Conservation (phyloP, 352 stramenopile species). For the Pythium oligandrum region DNA sequence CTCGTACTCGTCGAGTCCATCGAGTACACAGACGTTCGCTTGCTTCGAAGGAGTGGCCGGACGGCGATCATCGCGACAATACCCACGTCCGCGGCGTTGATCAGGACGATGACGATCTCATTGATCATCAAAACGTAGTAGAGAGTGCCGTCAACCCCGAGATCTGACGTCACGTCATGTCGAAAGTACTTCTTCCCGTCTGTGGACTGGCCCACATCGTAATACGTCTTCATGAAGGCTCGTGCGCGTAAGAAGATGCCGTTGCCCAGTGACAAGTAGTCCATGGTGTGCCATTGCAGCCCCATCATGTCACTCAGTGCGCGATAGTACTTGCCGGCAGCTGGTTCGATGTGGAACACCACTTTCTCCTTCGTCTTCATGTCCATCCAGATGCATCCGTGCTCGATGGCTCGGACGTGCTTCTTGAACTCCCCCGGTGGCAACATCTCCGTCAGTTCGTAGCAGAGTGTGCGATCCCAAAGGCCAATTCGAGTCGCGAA, state of each 20-base stretch:
- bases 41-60: conserved; percentile 7
- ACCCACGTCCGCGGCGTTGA: conserved; percentile 16
- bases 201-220: conserved; percentile 2
- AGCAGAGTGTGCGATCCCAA: conserved; percentile 18
- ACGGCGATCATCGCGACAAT: conserved; percentile 18
- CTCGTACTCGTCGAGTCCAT: not conserved
- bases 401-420: conserved; percentile 7
- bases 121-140: conserved; percentile 18
- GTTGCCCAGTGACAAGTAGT: conserved; percentile 13
- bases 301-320: conserved; percentile 13
- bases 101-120: conserved; percentile 15
- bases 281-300: conserved; percentile 16
- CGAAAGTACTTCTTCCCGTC: conserved; percentile 1
- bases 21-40: conserved; percentile 5
- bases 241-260: conserved; percentile 12
- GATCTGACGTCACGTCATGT: conserved; percentile 9
- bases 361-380: conserved; percentile 5
- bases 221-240: conserved; percentile 13
- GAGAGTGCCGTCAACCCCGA: conserved; percentile 17
- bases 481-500: conserved; percentile 9
- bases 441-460: conserved; percentile 11
- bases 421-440: not conserved
- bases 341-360: conserved; percentile 8
- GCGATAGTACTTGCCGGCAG: conserved; percentile 18
- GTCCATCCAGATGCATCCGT: conserved; percentile 18